Evolutionary conservation across 768 basidiomycete species (phyloP).

Genomic region (Collybia sordida): DNA sequence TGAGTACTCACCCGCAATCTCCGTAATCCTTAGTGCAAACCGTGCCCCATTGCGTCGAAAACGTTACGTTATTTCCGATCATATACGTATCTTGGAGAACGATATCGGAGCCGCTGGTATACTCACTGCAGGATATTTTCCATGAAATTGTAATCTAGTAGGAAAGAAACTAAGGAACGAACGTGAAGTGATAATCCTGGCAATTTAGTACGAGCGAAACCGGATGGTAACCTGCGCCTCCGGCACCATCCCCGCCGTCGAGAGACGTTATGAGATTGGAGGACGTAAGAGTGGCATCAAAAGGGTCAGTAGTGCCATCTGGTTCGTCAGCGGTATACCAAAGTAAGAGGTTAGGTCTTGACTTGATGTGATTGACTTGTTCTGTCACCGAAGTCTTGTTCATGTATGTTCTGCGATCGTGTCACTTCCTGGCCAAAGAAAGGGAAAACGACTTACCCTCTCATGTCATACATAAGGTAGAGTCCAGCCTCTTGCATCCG

Average conservation of each 20-base stretch:
- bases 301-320: constrained; percentile 67
- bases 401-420: constrained; percentile 53
- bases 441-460: constrained; percentile 35
- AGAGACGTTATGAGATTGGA: constrained; percentile 58
- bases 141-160: background rate
- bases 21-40: constrained; percentile 65
- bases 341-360: constrained; percentile 65
- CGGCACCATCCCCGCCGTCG: constrained; percentile 49
- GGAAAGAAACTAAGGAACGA: background rate
- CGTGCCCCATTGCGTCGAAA: constrained; percentile 60
- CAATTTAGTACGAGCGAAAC: constrained; percentile 66
- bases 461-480: constrained; percentile 87
- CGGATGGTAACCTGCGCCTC: constrained; percentile 61
- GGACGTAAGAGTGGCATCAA: constrained; percentile 53
- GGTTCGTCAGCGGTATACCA: constrained; percentile 76
- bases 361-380: constrained; percentile 69
- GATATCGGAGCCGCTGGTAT: constrained; percentile 64
- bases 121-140: constrained; percentile 22
- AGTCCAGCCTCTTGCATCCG: constrained; percentile 67
- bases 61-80: constrained; percentile 62
- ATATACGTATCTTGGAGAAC: constrained; percentile 68
- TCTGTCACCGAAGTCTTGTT: constrained; percentile 60
- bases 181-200: constrained; percentile 64
- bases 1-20: constrained; percentile 61
- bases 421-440: background rate